phyloP scores from a whole-genome alignment of 169 alveolate species.

The Sarcocystis neurona region DNA sequence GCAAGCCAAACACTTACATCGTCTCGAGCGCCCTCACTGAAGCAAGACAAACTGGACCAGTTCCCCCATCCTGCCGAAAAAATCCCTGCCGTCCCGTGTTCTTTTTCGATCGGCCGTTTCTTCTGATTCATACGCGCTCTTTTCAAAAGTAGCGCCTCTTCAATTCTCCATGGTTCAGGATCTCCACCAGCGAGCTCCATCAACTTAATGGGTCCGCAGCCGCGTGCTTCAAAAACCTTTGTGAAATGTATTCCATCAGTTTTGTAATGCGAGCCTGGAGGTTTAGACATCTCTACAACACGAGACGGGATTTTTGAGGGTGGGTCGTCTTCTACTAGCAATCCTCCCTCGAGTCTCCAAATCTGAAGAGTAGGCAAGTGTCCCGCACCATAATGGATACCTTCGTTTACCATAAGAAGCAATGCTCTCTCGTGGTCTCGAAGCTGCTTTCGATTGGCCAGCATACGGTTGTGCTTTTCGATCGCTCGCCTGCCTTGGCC shows the following conservation, averaged over 20 bases:
- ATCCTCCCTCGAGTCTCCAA: conserved; percentile 31
- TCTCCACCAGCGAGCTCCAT: conserved; percentile 17
- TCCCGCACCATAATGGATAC: conserved; percentile 40
- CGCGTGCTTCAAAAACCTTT: conserved; percentile 22
- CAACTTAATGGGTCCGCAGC: conserved; percentile 7
- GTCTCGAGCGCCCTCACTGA: not conserved
- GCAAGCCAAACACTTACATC: conserved; percentile 16
- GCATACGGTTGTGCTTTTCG: conserved; percentile 54
- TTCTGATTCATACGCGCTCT: not conserved
- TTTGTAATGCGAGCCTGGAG: not conserved
- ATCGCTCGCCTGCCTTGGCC: conserved; percentile 56
- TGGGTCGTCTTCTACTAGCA: too few species aligned
- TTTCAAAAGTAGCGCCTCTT: not conserved
- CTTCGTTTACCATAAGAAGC: conserved; percentile 50
- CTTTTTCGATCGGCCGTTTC: not conserved
- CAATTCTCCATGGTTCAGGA: not conserved
- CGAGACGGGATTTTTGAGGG: too few species aligned
- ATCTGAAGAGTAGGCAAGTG: conserved; percentile 58
- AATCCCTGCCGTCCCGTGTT: not conserved
- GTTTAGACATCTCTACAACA: not conserved
- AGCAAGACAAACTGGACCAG: too few species aligned
- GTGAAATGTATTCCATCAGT: not conserved
- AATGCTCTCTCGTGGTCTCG: conserved; percentile 62
- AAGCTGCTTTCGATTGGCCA: conserved; percentile 56
- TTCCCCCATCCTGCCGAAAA: not conserved